Evolutionary conservation across 768 basidiomycete species (phyloP).

Genomic region (Kwoniella bestiolae): DNA sequence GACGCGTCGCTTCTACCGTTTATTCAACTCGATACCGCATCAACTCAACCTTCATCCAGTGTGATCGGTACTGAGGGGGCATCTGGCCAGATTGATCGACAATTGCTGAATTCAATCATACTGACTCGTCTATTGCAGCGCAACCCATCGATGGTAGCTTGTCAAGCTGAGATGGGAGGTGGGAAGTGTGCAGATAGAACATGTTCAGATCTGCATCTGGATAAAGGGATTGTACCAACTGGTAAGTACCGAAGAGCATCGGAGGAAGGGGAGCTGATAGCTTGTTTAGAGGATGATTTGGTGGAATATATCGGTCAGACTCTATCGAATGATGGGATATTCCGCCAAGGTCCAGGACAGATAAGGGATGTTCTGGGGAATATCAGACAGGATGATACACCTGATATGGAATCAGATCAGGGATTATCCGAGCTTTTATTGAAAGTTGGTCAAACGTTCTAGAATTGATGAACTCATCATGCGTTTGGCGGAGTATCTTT

Average conservation of each 20-base stretch:
- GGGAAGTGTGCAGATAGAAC: conserved; percentile 45
- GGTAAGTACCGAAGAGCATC: conserved; percentile 24
- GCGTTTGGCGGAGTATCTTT: not conserved
- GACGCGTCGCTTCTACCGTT: conserved; percentile 4
- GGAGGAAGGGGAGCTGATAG: conserved; percentile 8
- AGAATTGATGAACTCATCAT: not conserved
- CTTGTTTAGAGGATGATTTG: conserved; percentile 33
- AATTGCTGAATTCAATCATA: conserved; percentile 35
- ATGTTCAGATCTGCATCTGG: conserved; percentile 42
- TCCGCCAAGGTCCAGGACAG: not conserved
- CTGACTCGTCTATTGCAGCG: conserved; percentile 37
- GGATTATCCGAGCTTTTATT: not conserved
- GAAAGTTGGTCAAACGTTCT: not conserved
- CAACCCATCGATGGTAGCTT: conserved; percentile 34
- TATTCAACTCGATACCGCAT: not conserved
- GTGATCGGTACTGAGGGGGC: not conserved
- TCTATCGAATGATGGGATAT: not conserved
- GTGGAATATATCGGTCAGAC: conserved; percentile 27
- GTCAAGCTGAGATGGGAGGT: conserved; percentile 41
- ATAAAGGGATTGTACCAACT: conserved; percentile 28
- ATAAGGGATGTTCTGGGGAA: not conserved
- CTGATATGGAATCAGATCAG: not conserved
- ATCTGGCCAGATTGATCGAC: conserved; percentile 19
- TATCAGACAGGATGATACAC: not conserved
- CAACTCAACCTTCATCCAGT: not conserved